Conservation (phyloP, 768 basidiomycete genomes). For the Mycena albidolilacea region DNA sequence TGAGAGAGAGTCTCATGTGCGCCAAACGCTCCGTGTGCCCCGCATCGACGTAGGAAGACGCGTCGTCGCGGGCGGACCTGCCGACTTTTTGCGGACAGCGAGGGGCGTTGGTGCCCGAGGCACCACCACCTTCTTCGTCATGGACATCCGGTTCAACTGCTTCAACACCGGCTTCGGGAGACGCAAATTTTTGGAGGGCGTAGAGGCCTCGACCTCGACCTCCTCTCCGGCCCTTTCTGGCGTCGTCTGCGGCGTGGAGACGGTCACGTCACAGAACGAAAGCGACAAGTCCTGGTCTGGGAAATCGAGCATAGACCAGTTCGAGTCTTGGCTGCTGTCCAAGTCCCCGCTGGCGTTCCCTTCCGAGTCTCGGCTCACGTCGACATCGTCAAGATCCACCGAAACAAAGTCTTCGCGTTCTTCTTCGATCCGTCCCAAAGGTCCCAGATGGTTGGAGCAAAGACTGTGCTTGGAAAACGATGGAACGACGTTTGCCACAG, state of each 20-base stretch:
- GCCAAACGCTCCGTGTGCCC: conserved; percentile 21
- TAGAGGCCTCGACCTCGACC: conserved; percentile 12
- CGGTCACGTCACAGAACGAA: conserved; percentile 22
- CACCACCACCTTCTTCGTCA: conserved; percentile 16
- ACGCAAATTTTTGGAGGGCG: conserved; percentile 37
- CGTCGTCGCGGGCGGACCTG: conserved; percentile 20
- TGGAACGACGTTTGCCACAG: conserved; percentile 34
- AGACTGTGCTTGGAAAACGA: conserved; percentile 41
- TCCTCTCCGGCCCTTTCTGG: conserved; percentile 11
- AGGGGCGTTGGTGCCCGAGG: conserved; percentile 22
- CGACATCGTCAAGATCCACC: background rate
- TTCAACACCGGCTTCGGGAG: conserved; percentile 46
- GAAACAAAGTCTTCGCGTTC: conserved; percentile 31
- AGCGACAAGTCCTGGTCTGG: conserved; percentile 29
- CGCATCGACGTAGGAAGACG: conserved; percentile 25
- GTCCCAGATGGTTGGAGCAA: conserved; percentile 36
- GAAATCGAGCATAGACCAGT: conserved; percentile 34
- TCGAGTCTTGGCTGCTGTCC: conserved; percentile 27
- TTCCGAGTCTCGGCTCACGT: background rate
- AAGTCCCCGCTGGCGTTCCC: background rate
- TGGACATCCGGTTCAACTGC: conserved; percentile 41
- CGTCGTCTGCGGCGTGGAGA: conserved; percentile 8
- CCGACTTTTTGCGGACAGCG: conserved; percentile 29
- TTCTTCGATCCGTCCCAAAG: conserved; percentile 40
- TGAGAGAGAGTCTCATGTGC: conserved; percentile 16